Evolutionary conservation across 352 stramenopile genomes (phyloP), one percentile per base, ranked within the genome.

Genomic region (Globisporangium takayamanum): DNA sequence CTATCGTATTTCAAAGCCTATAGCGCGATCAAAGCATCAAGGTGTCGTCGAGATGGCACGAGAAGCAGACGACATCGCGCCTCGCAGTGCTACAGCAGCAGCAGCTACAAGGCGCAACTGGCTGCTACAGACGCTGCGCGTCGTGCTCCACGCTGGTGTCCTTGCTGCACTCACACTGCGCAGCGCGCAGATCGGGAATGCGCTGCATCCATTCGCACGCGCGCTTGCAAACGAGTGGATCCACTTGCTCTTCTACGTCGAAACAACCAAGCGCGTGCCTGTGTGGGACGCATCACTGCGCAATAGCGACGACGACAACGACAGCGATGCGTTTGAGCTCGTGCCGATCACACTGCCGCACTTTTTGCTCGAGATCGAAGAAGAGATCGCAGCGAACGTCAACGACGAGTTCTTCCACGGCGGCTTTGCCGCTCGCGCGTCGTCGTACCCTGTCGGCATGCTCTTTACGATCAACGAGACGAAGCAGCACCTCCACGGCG

Each of bases 391-490:
- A 0, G 80, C 74, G 39, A 88, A 79, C 42, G 62, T 87, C 36
- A 72, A 84, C 26, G 74, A 86, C 49, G 78, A 87, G 56, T 79
- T 84, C 60, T 84, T 90, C 53, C 48, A 54, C 60, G 62, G 68
- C 11, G 80, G 74, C 0, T 87, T 87, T 46, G 70, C 70, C 3
- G 73, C 68, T 8, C 67, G 76, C 3, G 68, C 76, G 36, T 90
- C 80, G 37, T 72, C 78, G 53, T 64, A 76, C 47, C 78, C 80
- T 6, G 78, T 88, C 0, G 80, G 78, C 18, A 66, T 82, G 59
- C 68, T 90, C 3, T 92, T 89, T 54, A 92, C 82, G 15, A 85
- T 89, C 28, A 49, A 86, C 1, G 78, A 90, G 62, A 87, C 76
- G 37, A 69, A 76, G 8, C 66, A 77, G 55, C 82, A 92, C 50